phyloP scores from a whole-genome alignment of 2,329 filamentous ascomycete genomes.

The Dryadomyces quercus-mongolicae region DNA sequence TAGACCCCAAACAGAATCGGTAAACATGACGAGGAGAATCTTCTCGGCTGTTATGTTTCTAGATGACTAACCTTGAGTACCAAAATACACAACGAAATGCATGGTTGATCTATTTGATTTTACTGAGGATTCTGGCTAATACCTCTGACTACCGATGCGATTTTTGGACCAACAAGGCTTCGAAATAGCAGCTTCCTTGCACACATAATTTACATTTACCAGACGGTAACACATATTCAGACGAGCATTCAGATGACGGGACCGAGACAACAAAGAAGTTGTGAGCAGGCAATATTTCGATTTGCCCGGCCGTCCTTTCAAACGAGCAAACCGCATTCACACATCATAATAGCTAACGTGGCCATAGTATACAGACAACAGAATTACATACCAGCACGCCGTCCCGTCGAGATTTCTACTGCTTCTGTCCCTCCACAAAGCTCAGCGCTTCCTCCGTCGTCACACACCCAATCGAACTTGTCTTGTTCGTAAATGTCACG shows the following conservation, averaged over 20 bases:
- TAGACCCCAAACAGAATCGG: too few relatives aligned
- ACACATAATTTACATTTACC: too few relatives aligned
- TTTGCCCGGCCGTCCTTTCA: not conserved
- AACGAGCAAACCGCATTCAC: not conserved
- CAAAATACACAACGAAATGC: not conserved
- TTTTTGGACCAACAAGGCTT: too few relatives aligned
- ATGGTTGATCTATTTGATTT: too few relatives aligned
- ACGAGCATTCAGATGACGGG: too few relatives aligned
- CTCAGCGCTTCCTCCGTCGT: conserved; percentile 75
- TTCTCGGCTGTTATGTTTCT: too few relatives aligned
- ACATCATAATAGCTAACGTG: not conserved
- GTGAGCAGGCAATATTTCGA: not conserved
- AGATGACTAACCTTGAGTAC: not conserved
- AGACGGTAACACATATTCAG: not conserved
- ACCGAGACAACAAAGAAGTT: too few relatives aligned
- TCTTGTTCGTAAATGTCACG: conserved; percentile 88
- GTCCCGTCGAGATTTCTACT: conserved; percentile 1
- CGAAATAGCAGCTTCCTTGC: too few relatives aligned
- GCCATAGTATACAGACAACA: not conserved
- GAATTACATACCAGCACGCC: not conserved
- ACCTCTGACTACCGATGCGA: too few relatives aligned
- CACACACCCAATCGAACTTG: conserved; percentile 86
- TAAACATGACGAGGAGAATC: too few relatives aligned
- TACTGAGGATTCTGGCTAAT: too few relatives aligned
- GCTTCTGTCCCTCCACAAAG: conserved; percentile 79